Evolutionary conservation across 2,329 filamentous ascomycete species (phyloP), one percentile per base, ranked within the genome.

Genomic region (Shiraia bambusicola): DNA sequence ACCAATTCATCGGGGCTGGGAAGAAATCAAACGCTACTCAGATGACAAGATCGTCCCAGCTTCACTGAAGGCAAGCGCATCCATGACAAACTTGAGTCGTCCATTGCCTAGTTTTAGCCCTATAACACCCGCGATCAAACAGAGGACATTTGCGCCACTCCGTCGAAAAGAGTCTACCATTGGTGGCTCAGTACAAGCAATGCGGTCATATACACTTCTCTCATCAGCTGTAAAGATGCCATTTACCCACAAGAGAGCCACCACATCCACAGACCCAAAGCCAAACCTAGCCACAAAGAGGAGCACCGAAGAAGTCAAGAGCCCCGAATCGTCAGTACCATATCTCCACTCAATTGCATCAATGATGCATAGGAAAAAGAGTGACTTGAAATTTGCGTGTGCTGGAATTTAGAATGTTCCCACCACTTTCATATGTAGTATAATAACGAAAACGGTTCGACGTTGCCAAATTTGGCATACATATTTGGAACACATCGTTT

Each of bases 1-100:
- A 27, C 28, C 35, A 3, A 17, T 52, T 39, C 42, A 58, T 33
- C 52, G 53, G 33, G 58, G 61, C 14, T 65, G 62, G 61, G 63
- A 63, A 8, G 59, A 61, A 1, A 63, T 65, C 38, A 63, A 57
- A 16, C 49, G 50, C 28, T 38, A 36, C 14, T 52, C 49, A 22
- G 37, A 24, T 26, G 32, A 25, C 13, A 44, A 15, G 16, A 33
- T 40, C 13, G 25, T 42, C 1, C 49, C 41, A 3, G 33, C 38
- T 15, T 43, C 19, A 22, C 19, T 22, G 19, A 22, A 22, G 8
- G 19, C 19, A 22, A 22, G 19, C 8, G 27, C 14, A 15, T 33
- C 34, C 16, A 15, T 25, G 14, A 31, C 15, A 5, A 44, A 14
- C 14, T 38, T 42, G 31, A 28, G 35, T 9, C 37, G 49, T 16